Conservation (phyloP, 805 yeast genomes). For the Starmerella powellii region DNA sequence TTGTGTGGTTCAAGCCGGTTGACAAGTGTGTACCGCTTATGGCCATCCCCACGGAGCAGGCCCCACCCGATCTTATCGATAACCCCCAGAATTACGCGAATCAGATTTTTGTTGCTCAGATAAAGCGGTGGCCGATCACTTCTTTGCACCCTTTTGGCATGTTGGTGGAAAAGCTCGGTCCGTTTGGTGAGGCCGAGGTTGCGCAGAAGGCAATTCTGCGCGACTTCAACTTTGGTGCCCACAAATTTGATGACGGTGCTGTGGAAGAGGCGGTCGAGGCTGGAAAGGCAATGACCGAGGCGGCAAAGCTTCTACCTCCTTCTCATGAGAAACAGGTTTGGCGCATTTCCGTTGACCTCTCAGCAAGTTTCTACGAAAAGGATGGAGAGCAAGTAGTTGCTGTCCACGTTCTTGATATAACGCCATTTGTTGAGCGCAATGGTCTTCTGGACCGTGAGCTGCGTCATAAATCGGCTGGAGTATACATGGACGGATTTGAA, state of each 20-base stretch:
- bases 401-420: slow-evolving; percentile 71
- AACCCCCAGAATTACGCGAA: slow-evolving; percentile 74
- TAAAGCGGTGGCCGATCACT: slow-evolving; percentile 98
- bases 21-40: slow-evolving; percentile 95
- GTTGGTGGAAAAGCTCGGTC: slow-evolving; percentile 73
- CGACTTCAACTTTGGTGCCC: slow-evolving; percentile 39
- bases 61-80: slow-evolving; percentile 89
- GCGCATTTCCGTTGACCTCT: slow-evolving; percentile 13
- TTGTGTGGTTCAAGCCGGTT: slow-evolving; percentile 98
- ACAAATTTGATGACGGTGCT: slow-evolving; percentile 34
- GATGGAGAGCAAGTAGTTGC: slow-evolving; percentile 60
- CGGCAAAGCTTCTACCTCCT: slow-evolving; percentile 2
- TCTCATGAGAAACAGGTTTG: background rate
- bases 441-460: slow-evolving; percentile 77
- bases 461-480: slow-evolving; percentile 80
- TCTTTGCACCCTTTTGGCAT: slow-evolving; percentile 97
- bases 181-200: slow-evolving; percentile 59
- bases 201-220: slow-evolving; percentile 82
- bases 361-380: slow-evolving; percentile 6
- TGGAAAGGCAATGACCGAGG: slow-evolving; percentile 12
- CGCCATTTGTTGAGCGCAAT: slow-evolving; percentile 59
- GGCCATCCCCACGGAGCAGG: slow-evolving; percentile 98
- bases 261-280: slow-evolving; percentile 32
- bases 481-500: slow-evolving; percentile 64
- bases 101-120: slow-evolving; percentile 82